phyloP scores from a whole-genome alignment of 768 basidiomycete species.

The Pulveroboletus sp. region DNA sequence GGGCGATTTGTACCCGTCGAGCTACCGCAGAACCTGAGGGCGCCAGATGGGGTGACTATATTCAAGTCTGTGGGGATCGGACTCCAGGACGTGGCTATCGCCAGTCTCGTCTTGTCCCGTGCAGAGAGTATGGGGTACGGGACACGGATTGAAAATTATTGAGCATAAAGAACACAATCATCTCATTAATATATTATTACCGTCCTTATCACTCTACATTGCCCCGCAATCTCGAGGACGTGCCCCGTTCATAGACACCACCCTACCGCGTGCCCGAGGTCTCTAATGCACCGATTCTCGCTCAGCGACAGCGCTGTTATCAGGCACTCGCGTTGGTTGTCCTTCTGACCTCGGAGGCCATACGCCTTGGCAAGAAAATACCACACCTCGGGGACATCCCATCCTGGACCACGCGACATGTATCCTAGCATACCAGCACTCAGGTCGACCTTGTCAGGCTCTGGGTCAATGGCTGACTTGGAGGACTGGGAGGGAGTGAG shows the following conservation, averaged over 20 bases:
- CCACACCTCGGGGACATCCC: conserved; percentile 96
- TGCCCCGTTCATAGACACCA: conserved; percentile 59
- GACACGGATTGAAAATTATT: conserved; percentile 45
- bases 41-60: conserved; percentile 57
- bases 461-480: conserved; percentile 17
- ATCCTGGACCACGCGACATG: conserved; percentile 75
- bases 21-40: conserved; percentile 11
- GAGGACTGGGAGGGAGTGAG: conserved; percentile 40
- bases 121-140: conserved; percentile 59
- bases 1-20: conserved; percentile 11
- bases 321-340: conserved; percentile 73
- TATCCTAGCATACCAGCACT: conserved; percentile 79
- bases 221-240: too few relatives aligned
- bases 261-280: conserved; percentile 60
- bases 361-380: conserved; percentile 85
- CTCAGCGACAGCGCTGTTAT: conserved; percentile 62
- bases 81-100: conserved; percentile 85
- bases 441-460: conserved; percentile 62
- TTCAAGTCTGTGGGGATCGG: conserved; percentile 91
- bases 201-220: too few relatives aligned
- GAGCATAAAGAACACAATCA: conserved; percentile 19
- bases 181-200: too few relatives aligned
- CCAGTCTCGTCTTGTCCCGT: conserved; percentile 59
- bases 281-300: conserved; percentile 62
- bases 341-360: conserved; percentile 67